A percentile compares a stretch with the other conserved stretches of the same genome.
Conservation (phyloP, 306 rosid genomes). For the Comarum palustre region DNA sequence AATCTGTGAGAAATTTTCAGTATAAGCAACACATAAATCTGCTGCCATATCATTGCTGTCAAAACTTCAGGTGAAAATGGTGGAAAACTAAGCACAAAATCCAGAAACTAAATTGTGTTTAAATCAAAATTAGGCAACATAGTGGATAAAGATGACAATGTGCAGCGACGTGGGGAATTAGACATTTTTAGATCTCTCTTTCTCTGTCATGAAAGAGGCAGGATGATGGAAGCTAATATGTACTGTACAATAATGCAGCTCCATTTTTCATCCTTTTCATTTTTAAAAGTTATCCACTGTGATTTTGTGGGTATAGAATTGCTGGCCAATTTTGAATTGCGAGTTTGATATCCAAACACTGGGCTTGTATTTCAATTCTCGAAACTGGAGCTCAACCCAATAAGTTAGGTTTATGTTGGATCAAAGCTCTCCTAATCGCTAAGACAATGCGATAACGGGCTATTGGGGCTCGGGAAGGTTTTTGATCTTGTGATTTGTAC, state of each 20-base stretch:
- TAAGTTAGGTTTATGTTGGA: no score
- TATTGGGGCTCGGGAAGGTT: no score
- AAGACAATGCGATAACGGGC: no score
- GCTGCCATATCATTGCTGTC: background rate
- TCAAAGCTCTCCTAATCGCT: no score
- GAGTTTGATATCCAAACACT: no score
- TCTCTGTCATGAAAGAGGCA: background rate
- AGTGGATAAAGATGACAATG: conserved; percentile 2
- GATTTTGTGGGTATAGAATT: no score
- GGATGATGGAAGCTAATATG: background rate
- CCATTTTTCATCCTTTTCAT: background rate
- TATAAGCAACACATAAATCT: background rate
- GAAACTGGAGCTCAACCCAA: no score
- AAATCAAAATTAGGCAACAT: background rate
- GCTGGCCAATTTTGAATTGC: no score
- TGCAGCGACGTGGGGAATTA: conserved; percentile 2
- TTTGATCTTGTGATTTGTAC: no score
- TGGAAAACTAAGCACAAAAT: background rate
- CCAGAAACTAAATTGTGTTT: background rate
- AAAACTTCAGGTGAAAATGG: conserved; percentile 7
- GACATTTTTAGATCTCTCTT: background rate
- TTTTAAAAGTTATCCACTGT: no score
- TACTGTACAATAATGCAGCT: background rate
- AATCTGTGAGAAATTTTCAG: no score
- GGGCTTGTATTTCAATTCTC: no score